Conservation (phyloP, 495 filamentous ascomycete species). For the Podospora conica region DNA sequence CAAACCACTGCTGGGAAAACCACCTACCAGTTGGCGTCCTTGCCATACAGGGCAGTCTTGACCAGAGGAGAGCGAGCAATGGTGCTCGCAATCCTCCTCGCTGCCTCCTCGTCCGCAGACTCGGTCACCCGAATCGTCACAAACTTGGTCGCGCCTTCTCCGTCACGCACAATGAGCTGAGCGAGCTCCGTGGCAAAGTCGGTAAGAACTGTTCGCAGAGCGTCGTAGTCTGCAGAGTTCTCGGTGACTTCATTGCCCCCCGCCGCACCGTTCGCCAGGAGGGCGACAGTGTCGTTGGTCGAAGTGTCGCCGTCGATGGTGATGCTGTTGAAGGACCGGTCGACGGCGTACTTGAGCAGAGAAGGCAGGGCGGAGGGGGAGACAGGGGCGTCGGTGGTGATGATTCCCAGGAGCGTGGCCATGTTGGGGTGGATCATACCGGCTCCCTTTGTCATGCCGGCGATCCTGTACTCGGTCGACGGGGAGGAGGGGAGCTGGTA, state of each 20-base stretch:
- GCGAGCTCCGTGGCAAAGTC: slow-evolving; percentile 76
- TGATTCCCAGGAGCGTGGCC: slow-evolving; percentile 89
- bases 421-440: slow-evolving; percentile 99
- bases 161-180: slow-evolving; percentile 89
- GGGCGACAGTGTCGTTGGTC: slow-evolving; percentile 92
- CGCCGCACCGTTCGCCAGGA: slow-evolving; percentile 91
- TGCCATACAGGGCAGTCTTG: slow-evolving; percentile 94
- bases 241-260: slow-evolving; percentile 62
- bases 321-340: slow-evolving; percentile 92
- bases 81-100: slow-evolving; percentile 67
- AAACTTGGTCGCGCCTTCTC: slow-evolving; percentile 97
- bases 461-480: slow-evolving; percentile 68
- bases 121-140: slow-evolving; percentile 84
- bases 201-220: slow-evolving; percentile 63
- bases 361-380: slow-evolving; percentile 57
- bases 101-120: slow-evolving; percentile 58
- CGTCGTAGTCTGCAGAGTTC: slow-evolving; percentile 55
- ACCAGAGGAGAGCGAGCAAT: slow-evolving; percentile 94
- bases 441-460: slow-evolving; percentile 95
- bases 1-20: background rate
- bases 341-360: slow-evolving; percentile 68
- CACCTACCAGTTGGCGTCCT: slow-evolving; percentile 84
- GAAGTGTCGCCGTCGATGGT: slow-evolving; percentile 94
- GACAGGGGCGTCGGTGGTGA: slow-evolving; percentile 90
- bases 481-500: slow-evolving; percentile 84